A percentile compares a stretch with the other conserved stretches of the same genome.
phyloP scores from a whole-genome alignment of 2,329 filamentous ascomycete species.

The Huntiella moniliformis region DNA sequence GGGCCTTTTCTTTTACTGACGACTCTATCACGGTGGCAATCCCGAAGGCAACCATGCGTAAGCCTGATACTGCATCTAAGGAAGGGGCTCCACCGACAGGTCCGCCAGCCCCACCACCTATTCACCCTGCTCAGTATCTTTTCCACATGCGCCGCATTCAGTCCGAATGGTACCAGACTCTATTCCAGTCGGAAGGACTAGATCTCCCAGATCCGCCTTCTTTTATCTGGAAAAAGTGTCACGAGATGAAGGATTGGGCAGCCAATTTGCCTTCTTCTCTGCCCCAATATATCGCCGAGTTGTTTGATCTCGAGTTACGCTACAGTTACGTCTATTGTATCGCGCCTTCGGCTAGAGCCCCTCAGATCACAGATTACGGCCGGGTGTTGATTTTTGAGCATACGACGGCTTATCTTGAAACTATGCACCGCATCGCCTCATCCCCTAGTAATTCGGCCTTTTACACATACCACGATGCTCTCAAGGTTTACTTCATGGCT shows the following conservation, averaged over 20 bases:
- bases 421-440: slow-evolving; percentile 49
- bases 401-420: slow-evolving; percentile 61
- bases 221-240: slow-evolving; percentile 59
- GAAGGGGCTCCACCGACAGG: slow-evolving; percentile 24
- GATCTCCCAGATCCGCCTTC: slow-evolving; percentile 49
- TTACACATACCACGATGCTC: slow-evolving; percentile 72
- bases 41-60: slow-evolving; percentile 31
- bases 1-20: slow-evolving; percentile 86
- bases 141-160: slow-evolving; percentile 73
- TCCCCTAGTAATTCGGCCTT: slow-evolving; percentile 43
- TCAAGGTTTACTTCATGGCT: slow-evolving; percentile 62
- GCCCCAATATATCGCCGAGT: slow-evolving; percentile 45
- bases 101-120: slow-evolving; percentile 26
- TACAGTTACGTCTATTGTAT: slow-evolving; percentile 87
- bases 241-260: slow-evolving; percentile 64
- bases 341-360: slow-evolving; percentile 57
- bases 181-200: slow-evolving; percentile 60
- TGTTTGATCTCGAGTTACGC: slow-evolving; percentile 73
- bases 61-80: slow-evolving; percentile 13
- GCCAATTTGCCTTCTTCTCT: slow-evolving; percentile 51
- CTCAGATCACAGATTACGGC: slow-evolving; percentile 55
- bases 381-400: slow-evolving; percentile 74
- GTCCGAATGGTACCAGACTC: slow-evolving; percentile 73
- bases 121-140: slow-evolving; percentile 52
- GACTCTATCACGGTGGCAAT: slow-evolving; percentile 69